Conservation (phyloP, 352 stramenopile species). For the Phytophthora sp. region DNA sequence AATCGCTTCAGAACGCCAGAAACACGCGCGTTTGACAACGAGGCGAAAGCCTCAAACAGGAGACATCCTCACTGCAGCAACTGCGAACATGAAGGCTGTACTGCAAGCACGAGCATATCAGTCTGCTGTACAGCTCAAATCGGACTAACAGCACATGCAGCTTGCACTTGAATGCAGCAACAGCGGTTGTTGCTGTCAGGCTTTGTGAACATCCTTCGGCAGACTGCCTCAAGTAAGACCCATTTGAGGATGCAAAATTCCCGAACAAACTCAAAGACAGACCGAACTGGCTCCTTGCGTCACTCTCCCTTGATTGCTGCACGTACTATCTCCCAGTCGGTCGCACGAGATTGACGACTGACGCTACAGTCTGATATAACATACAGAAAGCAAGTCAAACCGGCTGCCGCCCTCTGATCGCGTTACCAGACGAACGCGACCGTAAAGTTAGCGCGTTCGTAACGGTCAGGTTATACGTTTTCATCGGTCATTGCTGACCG, state of each 20-base stretch:
- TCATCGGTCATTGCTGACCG: too few relatives aligned
- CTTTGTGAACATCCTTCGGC: too few relatives aligned
- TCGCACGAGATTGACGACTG: neutral
- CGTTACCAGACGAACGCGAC: slow-evolving; percentile 7
- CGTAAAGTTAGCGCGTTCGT: too few relatives aligned
- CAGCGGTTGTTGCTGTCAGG: too few relatives aligned
- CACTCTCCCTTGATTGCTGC: slow-evolving; percentile 5
- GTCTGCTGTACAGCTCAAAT: too few relatives aligned
- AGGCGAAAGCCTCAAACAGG: neutral
- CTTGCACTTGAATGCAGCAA: too few relatives aligned
- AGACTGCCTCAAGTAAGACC: too few relatives aligned
- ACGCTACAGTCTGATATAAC: slow-evolving; percentile 4
- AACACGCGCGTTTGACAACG: slow-evolving; percentile 19
- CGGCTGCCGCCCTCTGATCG: neutral
- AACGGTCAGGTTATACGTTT: too few relatives aligned
- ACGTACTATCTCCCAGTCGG: neutral
- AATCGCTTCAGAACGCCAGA: slow-evolving; percentile 16
- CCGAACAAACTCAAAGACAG: too few relatives aligned
- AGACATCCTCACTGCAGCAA: neutral
- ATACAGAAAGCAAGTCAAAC: slow-evolving; percentile 32
- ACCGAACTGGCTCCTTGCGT: slow-evolving; percentile 18
- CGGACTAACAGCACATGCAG: too few relatives aligned
- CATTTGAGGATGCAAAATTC: too few relatives aligned
- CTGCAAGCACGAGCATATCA: too few relatives aligned
- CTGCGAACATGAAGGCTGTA: neutral